These are phyloP conservation scores for Fraxinus floribunda DNA, from an alignment of 305 asterid genomes.

Conservation along the genomic window DNA sequence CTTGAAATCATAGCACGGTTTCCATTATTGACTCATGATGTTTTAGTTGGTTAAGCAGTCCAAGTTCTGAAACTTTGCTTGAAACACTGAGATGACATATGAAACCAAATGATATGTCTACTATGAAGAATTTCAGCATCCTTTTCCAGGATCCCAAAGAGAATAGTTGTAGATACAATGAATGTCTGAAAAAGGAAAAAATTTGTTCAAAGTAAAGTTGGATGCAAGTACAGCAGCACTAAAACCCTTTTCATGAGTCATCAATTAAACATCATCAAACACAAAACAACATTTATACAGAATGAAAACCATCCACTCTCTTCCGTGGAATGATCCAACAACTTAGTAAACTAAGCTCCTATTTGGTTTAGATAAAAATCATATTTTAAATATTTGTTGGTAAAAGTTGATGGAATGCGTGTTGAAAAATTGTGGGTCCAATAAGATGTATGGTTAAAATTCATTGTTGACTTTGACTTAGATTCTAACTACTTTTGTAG, in stretches of 20 bases:
- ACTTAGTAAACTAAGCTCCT: background rate
- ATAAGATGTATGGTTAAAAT: no score
- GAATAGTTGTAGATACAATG: background rate
- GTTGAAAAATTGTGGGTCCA: background rate
- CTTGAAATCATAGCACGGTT: background rate
- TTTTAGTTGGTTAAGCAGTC: background rate
- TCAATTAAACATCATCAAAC: background rate
- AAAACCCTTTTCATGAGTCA: background rate
- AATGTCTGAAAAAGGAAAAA: background rate
- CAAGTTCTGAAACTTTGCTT: background rate
- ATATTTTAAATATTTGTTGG: background rate
- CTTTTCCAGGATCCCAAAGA: background rate
- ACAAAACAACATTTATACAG: background rate
- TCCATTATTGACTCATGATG: background rate
- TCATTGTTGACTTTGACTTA: background rate
- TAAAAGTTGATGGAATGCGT: background rate
- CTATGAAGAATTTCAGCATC: background rate
- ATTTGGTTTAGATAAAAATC: background rate
- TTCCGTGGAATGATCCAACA: background rate
- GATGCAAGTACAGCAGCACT: background rate
- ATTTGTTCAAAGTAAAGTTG: background rate
- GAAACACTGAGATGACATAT: background rate
- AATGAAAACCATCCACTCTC: background rate
- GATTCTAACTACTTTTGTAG: background rate
- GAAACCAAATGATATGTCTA: background rate